Base-by-base conservation (phyloP, 2,329 filamentous ascomycete species). In the Erysiphe pulchra region DNA sequence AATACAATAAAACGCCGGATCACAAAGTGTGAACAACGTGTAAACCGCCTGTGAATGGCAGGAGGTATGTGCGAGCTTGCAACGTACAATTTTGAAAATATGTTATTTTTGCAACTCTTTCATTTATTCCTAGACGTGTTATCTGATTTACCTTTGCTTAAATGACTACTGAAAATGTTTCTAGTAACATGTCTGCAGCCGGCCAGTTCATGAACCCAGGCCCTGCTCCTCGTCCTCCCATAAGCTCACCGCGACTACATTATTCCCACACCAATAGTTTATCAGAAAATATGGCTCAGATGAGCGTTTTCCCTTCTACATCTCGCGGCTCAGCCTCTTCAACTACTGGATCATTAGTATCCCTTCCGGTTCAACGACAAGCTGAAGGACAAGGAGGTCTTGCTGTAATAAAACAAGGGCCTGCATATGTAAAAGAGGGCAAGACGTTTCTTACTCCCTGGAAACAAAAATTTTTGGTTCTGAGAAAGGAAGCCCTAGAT, bases 181-280 rank as follows among this genome's bases (percentile, higher is more conserved):
- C 47, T 34, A 47, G 49, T 47, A 75, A 70, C 58, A 62, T 70
- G 54, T 77, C 75, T 57, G 63, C 70, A 38, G 65, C 66, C 52
- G 71, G 68, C 55, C 73, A 76, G 61, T 95, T 95, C 66, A 92
- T 95, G 81, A 95, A 95, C 62, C 85, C 90, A 50, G 85, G 90
- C 52, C 87, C 90, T 55, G 87, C 90, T 53, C 90, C 90, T 52
- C 79, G 81, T 56, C 87, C 90, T 49, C 90, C 87, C 17, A 77
- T 72, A 49, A 82, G 90, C 57, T 75, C 82, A 56, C 82, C 85
- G 49, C 78, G 82, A 57, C 73, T 93, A 53, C 77, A 77, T 55
- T 70, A 92, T 49, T 84, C 80, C 38, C 85, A 78, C 50, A 80
- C 73, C 59, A 72, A 75, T 50, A 64, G 77, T 59, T 67, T 82